Base-by-base conservation (phyloP, 2,329 filamentous ascomycete species). In the Penicillium polonicum region DNA sequence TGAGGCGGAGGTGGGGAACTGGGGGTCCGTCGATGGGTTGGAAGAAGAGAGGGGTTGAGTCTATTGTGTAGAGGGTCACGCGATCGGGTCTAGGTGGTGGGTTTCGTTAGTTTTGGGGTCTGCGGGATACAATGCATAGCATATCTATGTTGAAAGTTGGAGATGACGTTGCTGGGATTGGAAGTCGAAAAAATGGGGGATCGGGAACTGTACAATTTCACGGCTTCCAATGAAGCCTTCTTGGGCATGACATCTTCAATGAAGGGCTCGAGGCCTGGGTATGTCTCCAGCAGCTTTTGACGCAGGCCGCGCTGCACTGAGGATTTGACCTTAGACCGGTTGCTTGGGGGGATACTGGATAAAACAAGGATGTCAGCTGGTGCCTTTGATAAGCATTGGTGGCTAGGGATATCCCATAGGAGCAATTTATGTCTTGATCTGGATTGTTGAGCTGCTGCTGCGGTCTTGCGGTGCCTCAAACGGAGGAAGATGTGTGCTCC, bases 281-380 rank as follows among this genome's bases (percentile, higher is more conserved):
- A 97, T 52, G 89, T 89, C 58, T 91, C 83, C 63, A 94, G 81
- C 65, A 97, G 85, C 70, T 90, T 90, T 70, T 88, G 83, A 67
- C 94, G 90, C 68, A 99, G 88, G 63, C 82, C 85, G 71, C 94
- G 90, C 80, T 97, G 92, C 56, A 91, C 91, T 25, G 92, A 96
- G 64, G 93, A 97, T 80, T 97, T 99, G 77, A 97, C 91, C 82
- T 97, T 97, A 68, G 92, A 91, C 80, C 94, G 96, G 56, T 90
- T 88, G 65, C 89, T 86, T 27, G 88, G 79, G 69, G 86, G 80
- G 74, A 96, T 87, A 65, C 90, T 93, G 70, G 63, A 57, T 35
- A 5, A 17, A 31, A n/a, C 4, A 35, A 0, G 13, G 2, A 39
- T 55, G 48, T 62, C 61, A 65, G 45, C 55, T 43, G 46, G 25